Evolutionary conservation across 2,329 filamentous ascomycete genomes (phyloP), one percentile per base, ranked within the genome.

Genomic region (Magnaporthiopsis rhizophila): DNA sequence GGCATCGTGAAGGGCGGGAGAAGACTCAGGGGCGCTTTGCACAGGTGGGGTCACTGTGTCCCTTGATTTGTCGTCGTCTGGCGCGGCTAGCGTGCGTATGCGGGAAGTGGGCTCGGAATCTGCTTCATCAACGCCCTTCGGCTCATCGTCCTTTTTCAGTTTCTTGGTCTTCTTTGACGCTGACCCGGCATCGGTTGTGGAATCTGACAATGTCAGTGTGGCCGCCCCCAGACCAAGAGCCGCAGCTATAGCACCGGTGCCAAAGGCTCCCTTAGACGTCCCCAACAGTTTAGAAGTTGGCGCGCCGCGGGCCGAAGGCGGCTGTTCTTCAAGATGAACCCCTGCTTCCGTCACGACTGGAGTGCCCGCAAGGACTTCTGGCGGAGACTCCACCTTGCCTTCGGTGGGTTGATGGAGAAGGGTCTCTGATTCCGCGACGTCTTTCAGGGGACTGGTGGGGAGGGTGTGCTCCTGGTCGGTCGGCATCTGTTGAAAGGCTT

Each of bases 91-190:
- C 7, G 38, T 13, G 15, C 7, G 34, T 45, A 21, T 38, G 24
- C 38, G 24, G 13, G 56, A 30, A 15, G 36, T 57, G 11, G 62
- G n/a, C 24, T 63, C 62, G 24, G 58, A 59, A 18, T 59, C 62
- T 21, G 65, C 30, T 11, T 58, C n/a, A 45, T 69, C 67, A 58
- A 65, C 67, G 26, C 65, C 66, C 61, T 68, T 69, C 30, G 61
- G 65, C 58, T 68, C 68, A 65, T 70, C 71, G 66, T 70, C 68
- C 58, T 76, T 76, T 68, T 76, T 75, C 53, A 72, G 71, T 65
- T 75, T 77, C 67, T 73, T 75, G 53, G 66, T 67, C 7, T 32
- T 59, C 36, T 24, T 59, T 32, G 62, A 34, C 56, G 26, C n/a
- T 1, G 56, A 15, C 7, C 26, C 58, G 24, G 45, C 34, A 18